Evolutionary conservation across 202 grass and related monocot genomes (phyloP), one percentile per base, ranked within the genome.

Genomic region (Bolboschoenoplectus hybrid): DNA sequence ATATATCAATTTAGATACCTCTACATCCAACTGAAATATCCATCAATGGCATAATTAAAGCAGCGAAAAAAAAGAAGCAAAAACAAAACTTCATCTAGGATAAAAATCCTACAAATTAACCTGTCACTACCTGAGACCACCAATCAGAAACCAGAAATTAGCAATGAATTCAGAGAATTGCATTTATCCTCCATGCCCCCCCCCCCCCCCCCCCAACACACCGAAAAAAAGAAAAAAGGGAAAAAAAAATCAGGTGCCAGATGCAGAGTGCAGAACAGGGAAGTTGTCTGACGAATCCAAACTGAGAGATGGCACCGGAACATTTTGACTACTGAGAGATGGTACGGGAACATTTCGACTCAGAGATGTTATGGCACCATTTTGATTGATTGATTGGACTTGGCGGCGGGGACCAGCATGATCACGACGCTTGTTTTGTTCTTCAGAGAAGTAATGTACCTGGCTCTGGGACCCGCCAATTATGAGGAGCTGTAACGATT

Each of bases 81-180:
- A 11, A 19, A 39, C 51, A 79, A 79, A 79, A 79, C 32, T 55
- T 77, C 73, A 77, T 77, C 73, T 70, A 70, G 39, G 67, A 70
- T 0, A 26, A 26, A 17, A 45, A 70, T 4, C 67, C 67, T 70
- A 70, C 39, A 44, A 26, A 26, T 26, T 26, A 70, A 70, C 39
- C 34, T 36, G 45, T 10, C 9, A 53, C 32, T 56, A 32, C 49
- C 55, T 12, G 11, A 58, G 14, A 40, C 34, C 46, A 13, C 9
- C 74, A 38, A 57, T 14, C 52, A 17, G 35, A 40, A 5, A 14
- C 10, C 47, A 5, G 7, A 14, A 55, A 76, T 72, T 47, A 19
- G 67, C 67, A 43, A 69, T 43, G 5, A 2, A 69, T 65, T 65
- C 51, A 8, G 38, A 69, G 39, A 73, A 67, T 35, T 26, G 11